Conservation (phyloP, 1,284 basidiomycete species). For the Erythrobasidium hasegawianum region DNA sequence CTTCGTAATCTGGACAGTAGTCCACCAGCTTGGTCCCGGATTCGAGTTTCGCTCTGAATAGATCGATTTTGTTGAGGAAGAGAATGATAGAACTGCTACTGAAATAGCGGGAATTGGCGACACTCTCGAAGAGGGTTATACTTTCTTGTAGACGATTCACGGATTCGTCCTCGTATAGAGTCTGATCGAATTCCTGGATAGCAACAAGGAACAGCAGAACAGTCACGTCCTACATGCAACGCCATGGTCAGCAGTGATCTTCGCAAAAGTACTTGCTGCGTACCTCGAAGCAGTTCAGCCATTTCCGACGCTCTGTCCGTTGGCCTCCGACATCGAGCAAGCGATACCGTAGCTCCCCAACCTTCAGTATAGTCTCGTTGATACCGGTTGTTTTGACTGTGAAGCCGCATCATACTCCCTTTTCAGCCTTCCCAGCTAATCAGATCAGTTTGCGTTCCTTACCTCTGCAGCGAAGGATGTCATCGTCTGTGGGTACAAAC, state of each 20-base stretch:
- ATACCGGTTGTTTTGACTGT: constrained; percentile 91
- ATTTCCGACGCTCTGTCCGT: constrained; percentile 79
- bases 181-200: constrained; percentile 34
- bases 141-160: constrained; percentile 33
- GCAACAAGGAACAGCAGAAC: constrained; percentile 74
- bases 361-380: constrained; percentile 80
- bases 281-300: constrained; percentile 50
- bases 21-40: constrained; percentile 23
- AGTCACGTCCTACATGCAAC: constrained; percentile 51
- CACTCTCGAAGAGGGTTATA: constrained; percentile 38
- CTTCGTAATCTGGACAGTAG: constrained; percentile 40
- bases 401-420: constrained; percentile 49
- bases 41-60: constrained; percentile 33
- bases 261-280: not conserved
- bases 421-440: too few relatives aligned
- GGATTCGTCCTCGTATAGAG: constrained; percentile 32
- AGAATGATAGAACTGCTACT: constrained; percentile 85
- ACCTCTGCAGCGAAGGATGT: constrained; percentile 74
- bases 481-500: constrained; percentile 74
- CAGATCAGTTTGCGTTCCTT: too few relatives aligned
- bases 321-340: constrained; percentile 88
- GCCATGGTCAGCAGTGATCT: not conserved
- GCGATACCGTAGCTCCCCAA: constrained; percentile 47
- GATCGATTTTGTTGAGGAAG: constrained; percentile 71
- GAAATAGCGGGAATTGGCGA: constrained; percentile 90